Base-by-base conservation (phyloP, 805 yeast genomes). In the Starmerella vitae region DNA sequence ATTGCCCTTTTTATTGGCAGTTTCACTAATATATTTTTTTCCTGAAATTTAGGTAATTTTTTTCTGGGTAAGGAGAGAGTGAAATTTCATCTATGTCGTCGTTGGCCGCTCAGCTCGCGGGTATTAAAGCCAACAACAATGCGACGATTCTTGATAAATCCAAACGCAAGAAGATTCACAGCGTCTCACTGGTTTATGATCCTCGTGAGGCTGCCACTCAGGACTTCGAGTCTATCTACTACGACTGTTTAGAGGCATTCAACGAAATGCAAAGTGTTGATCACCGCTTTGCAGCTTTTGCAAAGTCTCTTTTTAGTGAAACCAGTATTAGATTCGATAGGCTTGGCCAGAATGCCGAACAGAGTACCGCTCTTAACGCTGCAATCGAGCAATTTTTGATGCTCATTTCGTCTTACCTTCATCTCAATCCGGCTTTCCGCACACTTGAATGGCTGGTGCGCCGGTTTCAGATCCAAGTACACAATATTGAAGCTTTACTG, bases 381-480 rank as follows among this genome's bases (percentile, higher is more conserved):
- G 86, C 91, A 22, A 71, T 88, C 37, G 72, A 73, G 43, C 76
- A 76, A 10, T 88, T 82, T 54, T 62, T 91, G 44, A 68, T 77
- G 42, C 65, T 88, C 48, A 65, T 76, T 8, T 76, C 93, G 3
- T 83, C 93, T 2, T 76, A 76, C 57, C 74, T 88, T 70, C 70
- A 74, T 46, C 61, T 85, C 38, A 69, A 75, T 18, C 82, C 93
- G 19, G 70, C 95, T 3, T 53, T 83, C 36, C 76, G 77, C 50
- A 88, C 95, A 4, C 66, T 84, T 10, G 98, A 91, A 64, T 91
- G 98, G 98, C 72, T 86, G 19, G 78, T 91, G 15, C 78, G 98
- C 63, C 71, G 97, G 51, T 65, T 91, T 76, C 64, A 84, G 54
- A 74, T 84, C 48, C 86, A 91, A 56, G 66, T 81, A 35, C 77